A percentile compares a stretch with the other conserved stretches of the same genome.
These are phyloP conservation scores for Aspergillus hancockii DNA, from an alignment of 495 filamentous ascomycete species.

Conservation along the genomic window DNA sequence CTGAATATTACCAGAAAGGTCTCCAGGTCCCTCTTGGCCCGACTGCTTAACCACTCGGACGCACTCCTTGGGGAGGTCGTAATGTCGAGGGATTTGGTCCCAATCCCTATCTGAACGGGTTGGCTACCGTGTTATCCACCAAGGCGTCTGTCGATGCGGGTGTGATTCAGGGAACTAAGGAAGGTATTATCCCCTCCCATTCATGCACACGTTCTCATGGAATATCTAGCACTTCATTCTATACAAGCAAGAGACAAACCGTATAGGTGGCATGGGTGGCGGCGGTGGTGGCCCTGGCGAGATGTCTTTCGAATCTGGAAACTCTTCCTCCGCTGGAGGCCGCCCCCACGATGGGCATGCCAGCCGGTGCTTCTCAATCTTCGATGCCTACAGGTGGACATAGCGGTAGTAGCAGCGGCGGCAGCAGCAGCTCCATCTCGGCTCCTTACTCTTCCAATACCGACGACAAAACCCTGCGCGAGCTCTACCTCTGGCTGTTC, in stretches of 20 bases:
- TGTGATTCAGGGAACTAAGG: too few relatives aligned
- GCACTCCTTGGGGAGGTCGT: slow-evolving; percentile 67
- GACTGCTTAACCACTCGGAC: slow-evolving; percentile 68
- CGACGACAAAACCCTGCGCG: too few relatives aligned
- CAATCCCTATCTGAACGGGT: slow-evolving; percentile 53
- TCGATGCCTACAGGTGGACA: too few relatives aligned
- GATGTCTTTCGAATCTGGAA: slow-evolving; percentile 1
- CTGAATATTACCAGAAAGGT: slow-evolving; percentile 54
- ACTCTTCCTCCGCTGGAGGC: too few relatives aligned
- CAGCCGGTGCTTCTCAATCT: too few relatives aligned
- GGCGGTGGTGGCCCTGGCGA: slow-evolving; percentile 13
- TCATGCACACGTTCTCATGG: slow-evolving; percentile 47
- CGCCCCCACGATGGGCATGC: too few relatives aligned
- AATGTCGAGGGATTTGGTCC: slow-evolving; percentile 61
- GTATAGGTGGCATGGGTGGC: slow-evolving; percentile 12
- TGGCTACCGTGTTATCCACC: slow-evolving; percentile 55
- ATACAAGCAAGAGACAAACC: slow-evolving; percentile 65
- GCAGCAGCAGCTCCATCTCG: too few relatives aligned
- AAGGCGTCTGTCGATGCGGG: slow-evolving; percentile 65
- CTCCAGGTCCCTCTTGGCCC: slow-evolving; percentile 57
- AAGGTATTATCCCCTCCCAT: slow-evolving; percentile 57
- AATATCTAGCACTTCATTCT: slow-evolving; percentile 56
- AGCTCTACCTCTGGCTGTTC: too few relatives aligned
- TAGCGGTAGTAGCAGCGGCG: too few relatives aligned
- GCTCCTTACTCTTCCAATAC: too few relatives aligned